Conservation (phyloP, 306 rosid genomes). For the Carpinus fangiana region DNA sequence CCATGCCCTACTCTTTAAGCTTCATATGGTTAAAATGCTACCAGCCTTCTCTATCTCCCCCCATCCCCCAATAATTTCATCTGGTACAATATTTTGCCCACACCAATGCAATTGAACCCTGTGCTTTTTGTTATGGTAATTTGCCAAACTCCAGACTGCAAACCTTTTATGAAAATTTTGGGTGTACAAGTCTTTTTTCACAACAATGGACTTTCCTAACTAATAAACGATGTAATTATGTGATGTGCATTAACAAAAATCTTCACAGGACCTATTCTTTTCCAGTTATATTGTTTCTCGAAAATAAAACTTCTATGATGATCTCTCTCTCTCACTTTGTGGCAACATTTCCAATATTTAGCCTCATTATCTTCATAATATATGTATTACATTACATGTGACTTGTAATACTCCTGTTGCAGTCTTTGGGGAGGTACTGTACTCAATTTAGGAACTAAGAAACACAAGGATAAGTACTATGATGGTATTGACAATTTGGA, state of each 20-base stretch:
- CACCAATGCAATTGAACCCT: too few relatives aligned
- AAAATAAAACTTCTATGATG: neutral
- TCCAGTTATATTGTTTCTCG: neutral
- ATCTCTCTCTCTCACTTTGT: neutral
- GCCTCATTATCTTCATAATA: neutral
- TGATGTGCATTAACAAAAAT: neutral
- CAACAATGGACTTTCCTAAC: neutral
- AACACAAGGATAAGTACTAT: conserved; percentile 82
- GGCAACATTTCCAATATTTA: neutral
- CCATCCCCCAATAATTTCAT: too few relatives aligned
- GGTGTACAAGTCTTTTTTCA: neutral
- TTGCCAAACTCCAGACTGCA: neutral
- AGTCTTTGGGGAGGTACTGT: conserved; percentile 99
- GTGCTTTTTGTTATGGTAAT: too few relatives aligned
- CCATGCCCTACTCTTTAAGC: neutral
- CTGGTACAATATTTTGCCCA: too few relatives aligned
- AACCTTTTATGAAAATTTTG: neutral
- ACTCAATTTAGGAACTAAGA: conserved; percentile 85
- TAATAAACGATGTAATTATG: neutral
- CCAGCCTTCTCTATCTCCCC: neutral
- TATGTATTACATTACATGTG: neutral
- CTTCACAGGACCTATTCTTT: neutral
- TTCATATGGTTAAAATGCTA: neutral
- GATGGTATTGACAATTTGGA: conserved; percentile 88
- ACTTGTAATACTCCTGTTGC: conserved; percentile 7